Evolutionary conservation across 495 filamentous ascomycete genomes (phyloP).

Genomic region (Clavariopsis aquatica): DNA sequence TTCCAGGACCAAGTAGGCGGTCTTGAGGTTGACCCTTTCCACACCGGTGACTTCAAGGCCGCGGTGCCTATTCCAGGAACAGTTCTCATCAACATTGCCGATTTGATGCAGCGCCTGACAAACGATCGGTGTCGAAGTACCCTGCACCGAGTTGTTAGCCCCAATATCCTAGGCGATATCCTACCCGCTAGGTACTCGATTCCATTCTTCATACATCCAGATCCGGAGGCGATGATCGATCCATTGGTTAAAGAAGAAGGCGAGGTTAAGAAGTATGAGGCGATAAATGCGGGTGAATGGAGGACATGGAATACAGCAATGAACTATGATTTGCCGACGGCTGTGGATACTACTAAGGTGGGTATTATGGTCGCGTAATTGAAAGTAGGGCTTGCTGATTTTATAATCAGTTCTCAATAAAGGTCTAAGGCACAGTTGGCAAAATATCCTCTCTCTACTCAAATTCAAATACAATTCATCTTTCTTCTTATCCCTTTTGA

Average conservation of each 20-base stretch:
- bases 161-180: constrained; percentile 10
- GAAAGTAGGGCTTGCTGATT: background rate
- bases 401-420: too few relatives aligned
- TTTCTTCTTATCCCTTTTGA: too few relatives aligned
- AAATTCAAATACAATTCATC: too few relatives aligned
- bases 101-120: constrained; percentile 23
- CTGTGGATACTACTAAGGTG: background rate
- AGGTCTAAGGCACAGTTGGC: too few relatives aligned
- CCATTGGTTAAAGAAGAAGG: constrained; percentile 12
- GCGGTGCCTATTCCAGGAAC: constrained; percentile 13
- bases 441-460: too few relatives aligned
- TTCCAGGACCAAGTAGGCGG: constrained; percentile 53
- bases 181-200: constrained; percentile 20
- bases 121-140: constrained; percentile 18
- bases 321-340: constrained; percentile 12
- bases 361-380: background rate
- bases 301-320: constrained; percentile 15
- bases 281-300: constrained; percentile 21
- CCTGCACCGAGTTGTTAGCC: constrained; percentile 18
- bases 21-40: constrained; percentile 46
- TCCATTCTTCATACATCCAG: constrained; percentile 23
- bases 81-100: constrained; percentile 15
- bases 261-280: constrained; percentile 15
- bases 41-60: constrained; percentile 15
- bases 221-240: constrained; percentile 18